Conservation (phyloP, 331 rosid species). For the Malus hybrid region DNA sequence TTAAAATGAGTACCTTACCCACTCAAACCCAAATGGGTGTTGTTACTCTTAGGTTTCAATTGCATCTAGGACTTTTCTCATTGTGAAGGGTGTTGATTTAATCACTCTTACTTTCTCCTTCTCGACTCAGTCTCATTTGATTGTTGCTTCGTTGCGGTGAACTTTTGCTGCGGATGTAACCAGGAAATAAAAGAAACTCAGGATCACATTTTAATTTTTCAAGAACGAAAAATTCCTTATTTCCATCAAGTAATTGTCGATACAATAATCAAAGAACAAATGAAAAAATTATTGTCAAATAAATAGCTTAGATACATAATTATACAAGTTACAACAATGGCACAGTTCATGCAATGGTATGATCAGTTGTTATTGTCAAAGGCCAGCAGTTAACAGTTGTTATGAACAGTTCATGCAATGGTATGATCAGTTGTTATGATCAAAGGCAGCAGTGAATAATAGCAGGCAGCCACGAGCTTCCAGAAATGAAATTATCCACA, state of each 20-base stretch:
- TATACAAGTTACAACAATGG: neutral
- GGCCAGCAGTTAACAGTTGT: slow-evolving; percentile 25
- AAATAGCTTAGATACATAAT: neutral
- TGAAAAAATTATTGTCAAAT: neutral
- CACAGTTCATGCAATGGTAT: neutral
- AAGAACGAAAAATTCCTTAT: neutral
- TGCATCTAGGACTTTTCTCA: no score
- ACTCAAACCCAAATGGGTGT: no score
- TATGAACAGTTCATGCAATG: no score
- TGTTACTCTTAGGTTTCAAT: no score
- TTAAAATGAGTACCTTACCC: no score
- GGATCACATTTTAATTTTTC: neutral
- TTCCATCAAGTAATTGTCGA: neutral
- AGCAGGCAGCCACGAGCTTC: slow-evolving; percentile 52
- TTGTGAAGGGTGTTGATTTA: no score
- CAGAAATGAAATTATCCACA: slow-evolving; percentile 36
- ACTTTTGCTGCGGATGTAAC: no score
- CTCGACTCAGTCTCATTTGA: no score
- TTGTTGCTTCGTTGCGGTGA: no score
- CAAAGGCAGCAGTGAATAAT: slow-evolving; percentile 30
- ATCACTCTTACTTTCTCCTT: no score
- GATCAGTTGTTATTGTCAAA: slow-evolving; percentile 8
- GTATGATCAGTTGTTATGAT: neutral
- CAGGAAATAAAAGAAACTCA: no score
- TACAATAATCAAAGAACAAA: neutral